Base-by-base conservation (phyloP, 2,329 filamentous ascomycete species). In the Fusarium sp. region DNA sequence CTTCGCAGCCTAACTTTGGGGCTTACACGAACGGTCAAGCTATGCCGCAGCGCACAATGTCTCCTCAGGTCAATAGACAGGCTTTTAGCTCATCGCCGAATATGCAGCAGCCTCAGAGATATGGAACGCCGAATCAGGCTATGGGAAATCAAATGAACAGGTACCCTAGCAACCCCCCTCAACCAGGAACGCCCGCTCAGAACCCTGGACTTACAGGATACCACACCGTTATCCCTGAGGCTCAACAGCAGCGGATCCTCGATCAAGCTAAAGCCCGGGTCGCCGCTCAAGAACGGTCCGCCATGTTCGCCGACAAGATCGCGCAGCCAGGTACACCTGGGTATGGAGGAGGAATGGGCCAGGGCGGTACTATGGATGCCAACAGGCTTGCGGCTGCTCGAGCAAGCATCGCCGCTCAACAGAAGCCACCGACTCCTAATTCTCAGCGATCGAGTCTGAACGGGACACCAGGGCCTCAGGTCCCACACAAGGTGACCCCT, bases 221-320 rank as follows among this genome's bases (percentile, higher is more conserved):
- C 59, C 82, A 84, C 46, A 84, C 82, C 7, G 82, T 85, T 46
- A 84, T 85, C 72, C 80, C 82, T 38, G 83, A 85, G 67, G 80
- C 81, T 17, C 83, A 85, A 61, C 84, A 86, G 70, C 82, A 84
- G 71, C 82, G 84, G 55, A 81, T 85, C 46, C 77, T 85, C 73
- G 84, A 87, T 53, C 84, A 86, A 73, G 83, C 84, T 9, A 83
- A 84, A 56, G 84, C 83, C 5, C 77, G 84, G 26, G 80, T 82
- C 15, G 82, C 82, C 17, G 82, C 83, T 1, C 82, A 83, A 51
- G 81, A 83, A 64, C 78, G 81, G 28, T 79, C 79, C 22, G 76
- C 76, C 60, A 79, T 80, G 59, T 81, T 82, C 57, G 77, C 77
- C 21, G 79, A 82, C 46, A 83, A 81, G 72, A 78, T 81, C 72